phyloP scores from a whole-genome alignment of 1,284 basidiomycete species.

The Cryptococcus neoformans region DNA sequence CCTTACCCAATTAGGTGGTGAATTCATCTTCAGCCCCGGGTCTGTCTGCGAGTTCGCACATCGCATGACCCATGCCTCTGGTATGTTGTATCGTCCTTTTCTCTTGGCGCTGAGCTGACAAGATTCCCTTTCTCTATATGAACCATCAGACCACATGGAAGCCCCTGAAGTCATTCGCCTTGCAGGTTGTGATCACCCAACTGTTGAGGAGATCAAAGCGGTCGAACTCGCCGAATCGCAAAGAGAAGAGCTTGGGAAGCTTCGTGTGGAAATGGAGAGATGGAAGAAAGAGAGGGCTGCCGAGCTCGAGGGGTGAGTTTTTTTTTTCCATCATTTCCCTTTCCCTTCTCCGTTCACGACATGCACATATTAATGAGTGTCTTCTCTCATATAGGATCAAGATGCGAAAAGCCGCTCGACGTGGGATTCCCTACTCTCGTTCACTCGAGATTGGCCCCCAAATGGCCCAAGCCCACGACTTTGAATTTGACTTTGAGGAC shows the following conservation, averaged over 20 bases:
- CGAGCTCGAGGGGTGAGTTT: constrained; percentile 37
- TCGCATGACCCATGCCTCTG: constrained; percentile 45
- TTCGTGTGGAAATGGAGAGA: not conserved
- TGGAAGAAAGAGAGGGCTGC: constrained; percentile 26
- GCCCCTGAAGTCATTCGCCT: constrained; percentile 38
- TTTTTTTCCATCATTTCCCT: not conserved
- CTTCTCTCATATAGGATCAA: not conserved
- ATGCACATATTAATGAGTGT: not conserved
- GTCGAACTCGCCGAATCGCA: constrained; percentile 25
- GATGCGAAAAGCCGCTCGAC: not conserved
- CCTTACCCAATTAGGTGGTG: constrained; percentile 47
- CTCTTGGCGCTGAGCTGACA: not conserved
- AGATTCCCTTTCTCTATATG: not conserved
- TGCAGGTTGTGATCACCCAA: constrained; percentile 31
- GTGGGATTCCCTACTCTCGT: not conserved
- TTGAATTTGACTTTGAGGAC: too few species aligned
- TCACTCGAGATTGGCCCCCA: too few species aligned
- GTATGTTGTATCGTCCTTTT: constrained; percentile 18
- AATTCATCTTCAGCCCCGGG: constrained; percentile 41
- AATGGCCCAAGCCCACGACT: too few species aligned
- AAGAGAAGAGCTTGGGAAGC: constrained; percentile 21
- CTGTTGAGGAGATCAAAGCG: constrained; percentile 17
- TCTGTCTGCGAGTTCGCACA: constrained; percentile 47
- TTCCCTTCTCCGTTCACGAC: not conserved
- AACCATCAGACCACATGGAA: constrained; percentile 45